phyloP scores from a whole-genome alignment of 495 filamentous ascomycete genomes.

The Trichoderma parareesei region DNA sequence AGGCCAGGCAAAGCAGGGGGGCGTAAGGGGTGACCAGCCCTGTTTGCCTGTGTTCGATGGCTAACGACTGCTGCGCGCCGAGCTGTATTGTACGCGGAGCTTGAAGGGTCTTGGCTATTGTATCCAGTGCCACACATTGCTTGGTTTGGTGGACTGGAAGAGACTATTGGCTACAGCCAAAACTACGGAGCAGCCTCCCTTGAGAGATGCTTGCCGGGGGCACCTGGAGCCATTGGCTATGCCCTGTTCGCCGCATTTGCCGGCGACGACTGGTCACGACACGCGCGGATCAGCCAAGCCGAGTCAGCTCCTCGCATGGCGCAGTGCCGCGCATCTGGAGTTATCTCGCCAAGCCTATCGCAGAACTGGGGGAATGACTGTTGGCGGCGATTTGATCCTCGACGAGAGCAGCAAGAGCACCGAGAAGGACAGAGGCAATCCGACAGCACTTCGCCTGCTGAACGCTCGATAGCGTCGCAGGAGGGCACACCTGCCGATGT shows the following conservation, averaged over 20 bases:
- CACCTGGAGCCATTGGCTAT: not conserved
- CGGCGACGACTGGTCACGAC: not conserved
- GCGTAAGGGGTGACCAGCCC: not conserved
- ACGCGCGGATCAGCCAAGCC: not conserved
- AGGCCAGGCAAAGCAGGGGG: no score
- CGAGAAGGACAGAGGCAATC: no score
- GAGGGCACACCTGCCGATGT: not conserved
- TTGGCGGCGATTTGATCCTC: not conserved
- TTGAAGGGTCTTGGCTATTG: not conserved
- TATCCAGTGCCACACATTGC: not conserved
- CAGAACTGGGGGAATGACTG: not conserved
- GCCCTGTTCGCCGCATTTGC: not conserved
- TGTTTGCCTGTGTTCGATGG: not conserved
- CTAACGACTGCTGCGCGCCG: not conserved
- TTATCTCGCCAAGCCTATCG: not conserved
- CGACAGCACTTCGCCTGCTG: no score
- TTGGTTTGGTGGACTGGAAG: not conserved
- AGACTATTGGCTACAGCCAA: not conserved
- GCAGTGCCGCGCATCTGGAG: not conserved
- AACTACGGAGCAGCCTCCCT: not conserved
- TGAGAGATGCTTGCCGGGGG: not conserved
- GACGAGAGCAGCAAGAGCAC: not conserved
- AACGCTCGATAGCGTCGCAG: not conserved
- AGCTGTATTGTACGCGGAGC: not conserved
- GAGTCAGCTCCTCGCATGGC: constrained; percentile 1